These are phyloP conservation scores for Inga oerstediana DNA, from an alignment of 306 rosid genomes.

Conservation along the genomic window DNA sequence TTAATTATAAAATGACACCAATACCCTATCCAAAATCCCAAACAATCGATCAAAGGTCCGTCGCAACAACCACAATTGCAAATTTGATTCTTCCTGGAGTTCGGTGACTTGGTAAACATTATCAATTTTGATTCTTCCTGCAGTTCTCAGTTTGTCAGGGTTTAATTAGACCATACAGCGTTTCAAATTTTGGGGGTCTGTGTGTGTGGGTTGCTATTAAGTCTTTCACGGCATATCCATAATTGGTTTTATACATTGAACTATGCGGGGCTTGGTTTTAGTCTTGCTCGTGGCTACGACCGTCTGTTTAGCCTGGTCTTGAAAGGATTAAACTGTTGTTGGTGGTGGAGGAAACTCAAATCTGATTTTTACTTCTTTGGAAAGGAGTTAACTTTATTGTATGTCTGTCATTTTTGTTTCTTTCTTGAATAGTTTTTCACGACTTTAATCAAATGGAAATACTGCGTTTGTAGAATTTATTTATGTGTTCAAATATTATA, in stretches of 20 bases:
- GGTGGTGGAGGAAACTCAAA: slow-evolving; percentile 20
- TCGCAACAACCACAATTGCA: too few relatives aligned
- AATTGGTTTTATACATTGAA: background rate
- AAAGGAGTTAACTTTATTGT: slow-evolving; percentile 57
- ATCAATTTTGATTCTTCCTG: slow-evolving; percentile 36
- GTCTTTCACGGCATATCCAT: background rate
- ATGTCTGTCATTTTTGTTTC: too few relatives aligned
- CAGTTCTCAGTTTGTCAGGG: background rate
- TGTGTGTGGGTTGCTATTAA: slow-evolving; percentile 12
- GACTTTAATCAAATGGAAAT: too few relatives aligned
- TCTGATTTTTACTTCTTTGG: slow-evolving; percentile 25
- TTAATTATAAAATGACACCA: too few relatives aligned
- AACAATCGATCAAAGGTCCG: too few relatives aligned
- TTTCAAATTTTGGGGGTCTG: slow-evolving; percentile 13
- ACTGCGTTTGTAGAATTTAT: too few relatives aligned
- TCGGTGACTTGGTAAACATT: slow-evolving; percentile 31
- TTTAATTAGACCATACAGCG: slow-evolving; percentile 30
- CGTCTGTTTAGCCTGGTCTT: slow-evolving; percentile 21
- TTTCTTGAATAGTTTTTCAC: too few relatives aligned
- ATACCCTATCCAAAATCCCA: too few relatives aligned
- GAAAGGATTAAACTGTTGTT: slow-evolving; percentile 25
- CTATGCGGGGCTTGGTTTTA: slow-evolving; percentile 17
- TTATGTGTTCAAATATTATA: too few relatives aligned
- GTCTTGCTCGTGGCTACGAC: slow-evolving; percentile 1
- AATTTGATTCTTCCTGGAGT: too few relatives aligned